These are phyloP conservation scores for Chenopodium suecicum DNA, from an alignment of 148 eudicot species.

Conservation along the genomic window DNA sequence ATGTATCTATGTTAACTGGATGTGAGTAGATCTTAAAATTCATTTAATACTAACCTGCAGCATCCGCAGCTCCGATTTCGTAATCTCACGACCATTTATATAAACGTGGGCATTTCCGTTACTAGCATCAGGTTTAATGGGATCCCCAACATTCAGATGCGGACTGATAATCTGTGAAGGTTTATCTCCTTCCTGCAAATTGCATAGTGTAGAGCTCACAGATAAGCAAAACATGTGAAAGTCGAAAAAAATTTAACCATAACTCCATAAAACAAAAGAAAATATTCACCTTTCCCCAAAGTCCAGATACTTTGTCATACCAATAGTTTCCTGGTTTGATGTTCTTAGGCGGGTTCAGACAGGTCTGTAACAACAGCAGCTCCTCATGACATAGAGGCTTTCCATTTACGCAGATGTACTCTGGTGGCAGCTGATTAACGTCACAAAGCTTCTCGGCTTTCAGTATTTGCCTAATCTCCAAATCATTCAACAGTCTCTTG, in stretches of 20 bases:
- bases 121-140: constrained; percentile 80
- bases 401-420: constrained; percentile 78
- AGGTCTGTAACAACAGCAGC: constrained; percentile 65
- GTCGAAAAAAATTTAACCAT: not conserved
- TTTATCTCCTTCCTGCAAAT: constrained; percentile 88
- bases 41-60: constrained; percentile 56
- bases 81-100: constrained; percentile 96
- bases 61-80: constrained; percentile 93
- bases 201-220: constrained; percentile 10
- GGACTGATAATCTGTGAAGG: constrained; percentile 85
- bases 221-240: constrained; percentile 13
- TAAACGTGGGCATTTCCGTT: constrained; percentile 88
- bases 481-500: constrained; percentile 80
- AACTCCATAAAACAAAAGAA: not conserved
- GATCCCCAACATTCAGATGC: constrained; percentile 90
- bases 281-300: constrained; percentile 97
- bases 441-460: constrained; percentile 91
- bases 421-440: constrained; percentile 88
- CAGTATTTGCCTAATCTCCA: constrained; percentile 88
- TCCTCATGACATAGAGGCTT: constrained; percentile 86
- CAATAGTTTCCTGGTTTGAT: constrained; percentile 91
- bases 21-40: constrained; percentile 14
- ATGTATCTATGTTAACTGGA: not conserved
- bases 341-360: constrained; percentile 85
- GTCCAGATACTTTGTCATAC: constrained; percentile 99